A percentile compares a stretch with the other conserved stretches of the same genome.
Evolutionary conservation across 805 yeast species (phyloP).

Genomic region (Yarrowia sp.): DNA sequence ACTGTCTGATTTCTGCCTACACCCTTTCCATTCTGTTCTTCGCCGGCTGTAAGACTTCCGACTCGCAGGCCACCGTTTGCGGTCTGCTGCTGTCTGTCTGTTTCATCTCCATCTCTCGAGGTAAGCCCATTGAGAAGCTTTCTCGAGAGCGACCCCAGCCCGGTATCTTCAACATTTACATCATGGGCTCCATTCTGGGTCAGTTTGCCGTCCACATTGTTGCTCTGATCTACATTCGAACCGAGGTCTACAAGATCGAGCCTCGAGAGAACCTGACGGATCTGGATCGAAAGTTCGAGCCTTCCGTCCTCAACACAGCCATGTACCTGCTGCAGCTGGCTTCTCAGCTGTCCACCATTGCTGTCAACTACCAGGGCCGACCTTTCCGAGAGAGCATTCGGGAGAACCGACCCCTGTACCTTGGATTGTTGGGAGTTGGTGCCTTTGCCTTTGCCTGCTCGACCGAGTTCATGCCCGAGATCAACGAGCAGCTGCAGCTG

Average conservation of each 20-base stretch:
- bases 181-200: slow-evolving; percentile 96
- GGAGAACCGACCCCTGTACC: slow-evolving; percentile 95
- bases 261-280: slow-evolving; percentile 91
- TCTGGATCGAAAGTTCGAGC: slow-evolving; percentile 81
- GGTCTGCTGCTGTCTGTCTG: slow-evolving; percentile 90
- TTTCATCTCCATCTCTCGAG: slow-evolving; percentile 92
- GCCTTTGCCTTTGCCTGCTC: slow-evolving; percentile 86
- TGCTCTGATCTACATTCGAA: slow-evolving; percentile 77
- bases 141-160: slow-evolving; percentile 96
- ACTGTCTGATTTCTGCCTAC: slow-evolving; percentile 95
- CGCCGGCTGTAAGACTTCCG: slow-evolving; percentile 98
- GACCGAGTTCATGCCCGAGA: slow-evolving; percentile 90
- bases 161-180: slow-evolving; percentile 90
- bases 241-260: slow-evolving; percentile 79
- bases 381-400: slow-evolving; percentile 90
- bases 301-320: slow-evolving; percentile 92
- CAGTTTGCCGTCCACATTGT: slow-evolving; percentile 92
- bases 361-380: slow-evolving; percentile 94
- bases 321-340: slow-evolving; percentile 91
- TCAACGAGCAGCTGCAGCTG: slow-evolving; percentile 86
- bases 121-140: slow-evolving; percentile 82
- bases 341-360: slow-evolving; percentile 96
- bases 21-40: slow-evolving; percentile 88
- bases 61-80: slow-evolving; percentile 96
- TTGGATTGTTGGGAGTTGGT: slow-evolving; percentile 88